phyloP scores from a whole-genome alignment of 1,284 basidiomycete genomes.

The Ustilago shanxiensis region DNA sequence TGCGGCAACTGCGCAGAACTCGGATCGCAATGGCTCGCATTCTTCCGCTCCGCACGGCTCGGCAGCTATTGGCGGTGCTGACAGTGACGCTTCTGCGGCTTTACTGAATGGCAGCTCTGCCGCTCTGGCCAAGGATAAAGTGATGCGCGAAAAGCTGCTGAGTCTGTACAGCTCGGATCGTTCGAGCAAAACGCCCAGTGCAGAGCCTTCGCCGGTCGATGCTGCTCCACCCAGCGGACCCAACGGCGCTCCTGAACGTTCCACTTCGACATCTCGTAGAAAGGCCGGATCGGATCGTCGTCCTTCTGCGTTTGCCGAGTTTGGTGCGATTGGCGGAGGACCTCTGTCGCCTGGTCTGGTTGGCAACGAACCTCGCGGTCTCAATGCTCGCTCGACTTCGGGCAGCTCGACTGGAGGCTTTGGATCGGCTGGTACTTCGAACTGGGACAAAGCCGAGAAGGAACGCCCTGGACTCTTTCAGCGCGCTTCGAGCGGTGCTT shows the following conservation, averaged over 20 bases:
- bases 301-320: slow-evolving; percentile 36
- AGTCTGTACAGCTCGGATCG: slow-evolving; percentile 62
- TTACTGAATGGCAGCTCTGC: slow-evolving; percentile 34
- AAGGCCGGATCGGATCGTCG: slow-evolving; percentile 42
- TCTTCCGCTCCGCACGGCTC: slow-evolving; percentile 22
- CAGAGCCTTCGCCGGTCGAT: slow-evolving; percentile 37
- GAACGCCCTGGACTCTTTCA: slow-evolving; percentile 60
- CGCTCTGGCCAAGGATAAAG: slow-evolving; percentile 43
- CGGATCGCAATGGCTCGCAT: slow-evolving; percentile 33
- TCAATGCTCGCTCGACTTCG: slow-evolving; percentile 55
- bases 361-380: slow-evolving; percentile 47
- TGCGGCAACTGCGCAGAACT: slow-evolving; percentile 34
- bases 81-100: slow-evolving; percentile 31
- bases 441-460: slow-evolving; percentile 48
- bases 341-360: slow-evolving; percentile 35
- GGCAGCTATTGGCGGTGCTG: slow-evolving; percentile 8
- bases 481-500: slow-evolving; percentile 46
- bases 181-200: slow-evolving; percentile 24
- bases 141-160: slow-evolving; percentile 52
- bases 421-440: slow-evolving; percentile 31
- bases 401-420: slow-evolving; percentile 37
- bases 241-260: slow-evolving; percentile 28
- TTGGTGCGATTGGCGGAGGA: slow-evolving; percentile 30
- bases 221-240: slow-evolving; percentile 14
- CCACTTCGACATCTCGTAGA: slow-evolving; percentile 44